Evolutionary conservation across 108 stramenopile genomes (phyloP), one percentile per base, ranked within the genome.

Genomic region (Schizochytrium sp.): DNA sequence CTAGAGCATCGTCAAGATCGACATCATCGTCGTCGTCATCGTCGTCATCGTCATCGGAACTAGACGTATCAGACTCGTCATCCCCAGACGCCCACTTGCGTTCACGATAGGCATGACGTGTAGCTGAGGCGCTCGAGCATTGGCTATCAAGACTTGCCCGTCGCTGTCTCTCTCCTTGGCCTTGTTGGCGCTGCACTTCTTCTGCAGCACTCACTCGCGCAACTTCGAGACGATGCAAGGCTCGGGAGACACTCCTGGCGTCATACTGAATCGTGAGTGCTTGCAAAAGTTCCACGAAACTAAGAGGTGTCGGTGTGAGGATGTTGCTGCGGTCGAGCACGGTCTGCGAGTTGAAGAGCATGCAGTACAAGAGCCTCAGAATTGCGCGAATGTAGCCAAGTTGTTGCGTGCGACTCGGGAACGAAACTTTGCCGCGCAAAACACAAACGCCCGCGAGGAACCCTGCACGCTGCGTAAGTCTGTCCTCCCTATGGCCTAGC

Each of bases 321-420:
- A 83, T 16, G 28, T 83, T 83, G 76, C 76, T 83, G 12, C 76
- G 45, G 25, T 83, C 76, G 18, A 53, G 48, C 6, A 83, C 76
- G n/a, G 76, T 83, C 76, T 83, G 76, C 45, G 76, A 83, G 28
- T 83, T 83, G 51, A 83, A 83, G n/a, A 53, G 45, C 76, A 83
- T 83, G 48, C 48, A 47, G 28, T 83, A 2, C n/a, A 83, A 28
- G 28, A 83, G 48, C 6, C 51, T 43, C 25, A 83, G 51, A 23
- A 83, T 83, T 0, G 76, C 76, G 51, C 51, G 23, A 53, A 83
- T 28, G 28, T 83, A 83, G 1, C 18, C 76, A 16, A 83, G 76
- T 1, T 83, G 76, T 1, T 83, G 76, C 45, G 28, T 25, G 16
- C 76, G 63, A 18, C 41, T 69, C 63, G 25, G 18, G 63, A 69